Percentiles rank a stretch among this genome's conserved stretches.
phyloP scores from a whole-genome alignment of 108 stramenopile species.

The Stephanodiscus minutulus region DNA sequence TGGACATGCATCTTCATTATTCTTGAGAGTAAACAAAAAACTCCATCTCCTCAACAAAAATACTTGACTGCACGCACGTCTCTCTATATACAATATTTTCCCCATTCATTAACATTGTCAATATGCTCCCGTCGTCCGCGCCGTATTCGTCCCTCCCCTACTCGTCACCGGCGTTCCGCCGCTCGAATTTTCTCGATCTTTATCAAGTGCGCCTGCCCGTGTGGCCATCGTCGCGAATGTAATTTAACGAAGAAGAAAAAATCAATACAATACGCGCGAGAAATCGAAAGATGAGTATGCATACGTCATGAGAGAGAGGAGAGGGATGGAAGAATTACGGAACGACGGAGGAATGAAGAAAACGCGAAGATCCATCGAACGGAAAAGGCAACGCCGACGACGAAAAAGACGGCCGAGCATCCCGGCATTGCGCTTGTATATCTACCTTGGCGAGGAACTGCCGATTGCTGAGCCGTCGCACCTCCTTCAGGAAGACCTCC shows the following conservation, averaged over 20 bases:
- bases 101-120: too few species aligned
- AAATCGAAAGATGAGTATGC: neutral
- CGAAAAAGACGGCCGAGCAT: neutral
- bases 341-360: neutral
- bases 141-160: neutral
- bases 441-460: conserved; percentile 79
- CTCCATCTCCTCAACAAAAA: too few species aligned
- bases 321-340: neutral
- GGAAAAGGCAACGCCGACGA: conserved; percentile 12
- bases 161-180: neutral
- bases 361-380: neutral
- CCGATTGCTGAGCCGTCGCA: conserved; percentile 74
- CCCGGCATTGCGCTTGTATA: neutral
- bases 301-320: too few species aligned
- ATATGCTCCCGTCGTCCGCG: too few species aligned
- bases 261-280: conserved; percentile 1
- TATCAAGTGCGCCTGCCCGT: conserved; percentile 33
- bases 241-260: neutral
- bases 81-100: too few species aligned
- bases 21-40: too few species aligned
- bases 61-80: too few species aligned
- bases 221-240: too few species aligned
- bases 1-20: too few species aligned
- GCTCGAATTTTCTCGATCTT: conserved; percentile 23
- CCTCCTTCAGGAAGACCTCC: conserved; percentile 74